phyloP scores from a whole-genome alignment of 2,329 filamentous ascomycete genomes.

The Tricladium varicosporioides region DNA sequence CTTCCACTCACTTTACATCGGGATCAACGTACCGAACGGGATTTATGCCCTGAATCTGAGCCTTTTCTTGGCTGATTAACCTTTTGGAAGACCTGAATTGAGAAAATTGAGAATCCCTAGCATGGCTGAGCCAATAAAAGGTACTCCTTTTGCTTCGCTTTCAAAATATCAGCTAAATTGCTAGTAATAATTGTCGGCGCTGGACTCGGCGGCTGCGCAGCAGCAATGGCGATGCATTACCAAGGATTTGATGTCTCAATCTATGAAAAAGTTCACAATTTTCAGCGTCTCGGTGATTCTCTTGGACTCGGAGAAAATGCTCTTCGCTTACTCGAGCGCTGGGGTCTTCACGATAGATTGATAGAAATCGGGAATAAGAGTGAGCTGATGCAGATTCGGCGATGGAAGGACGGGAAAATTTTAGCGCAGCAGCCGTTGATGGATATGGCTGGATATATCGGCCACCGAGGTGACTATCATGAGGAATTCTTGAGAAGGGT shows the following conservation, averaged over 20 bases:
- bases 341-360: slow-evolving; percentile 42
- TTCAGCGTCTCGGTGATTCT: slow-evolving; percentile 44
- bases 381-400: slow-evolving; percentile 46
- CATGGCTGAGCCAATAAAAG: too few species aligned
- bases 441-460: slow-evolving; percentile 49
- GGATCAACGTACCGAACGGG: too few species aligned
- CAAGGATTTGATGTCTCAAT: slow-evolving; percentile 42
- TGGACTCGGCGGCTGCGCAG: slow-evolving; percentile 47
- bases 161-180: too few species aligned
- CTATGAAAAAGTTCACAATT: slow-evolving; percentile 44
- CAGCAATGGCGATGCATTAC: slow-evolving; percentile 46
- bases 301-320: slow-evolving; percentile 47
- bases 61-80: too few species aligned
- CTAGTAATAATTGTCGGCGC: slow-evolving; percentile 49
- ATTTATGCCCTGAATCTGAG: too few species aligned
- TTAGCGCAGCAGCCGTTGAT: slow-evolving; percentile 47
- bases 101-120: too few species aligned
- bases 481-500: slow-evolving; percentile 41
- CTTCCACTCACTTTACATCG: too few species aligned
- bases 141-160: too few species aligned
- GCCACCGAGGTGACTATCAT: slow-evolving; percentile 45
- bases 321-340: slow-evolving; percentile 43
- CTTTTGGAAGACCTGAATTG: too few species aligned
- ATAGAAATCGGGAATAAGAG: slow-evolving; percentile 47
- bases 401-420: slow-evolving; percentile 47